Evolutionary conservation across 805 yeast species (phyloP).

Genomic region (Candida peoriensis): DNA sequence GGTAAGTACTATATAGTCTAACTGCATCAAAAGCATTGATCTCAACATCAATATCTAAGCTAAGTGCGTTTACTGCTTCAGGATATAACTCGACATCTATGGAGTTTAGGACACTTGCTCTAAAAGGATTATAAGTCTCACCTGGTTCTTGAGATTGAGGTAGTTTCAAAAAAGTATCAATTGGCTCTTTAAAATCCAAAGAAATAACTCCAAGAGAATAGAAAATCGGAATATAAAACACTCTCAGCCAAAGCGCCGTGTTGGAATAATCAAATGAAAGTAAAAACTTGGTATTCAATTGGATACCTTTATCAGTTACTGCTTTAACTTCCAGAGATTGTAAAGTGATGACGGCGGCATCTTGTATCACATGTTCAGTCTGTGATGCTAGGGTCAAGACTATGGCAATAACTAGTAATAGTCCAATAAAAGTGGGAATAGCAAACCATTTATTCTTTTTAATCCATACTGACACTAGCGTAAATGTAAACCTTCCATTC

Average conservation of each 20-base stretch:
- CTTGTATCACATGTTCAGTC: conserved; percentile 4
- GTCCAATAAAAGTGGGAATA: neutral
- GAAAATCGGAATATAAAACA: conserved; percentile 6
- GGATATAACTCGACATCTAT: too few species aligned
- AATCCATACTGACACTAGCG: too few species aligned
- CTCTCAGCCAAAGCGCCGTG: conserved; percentile 7
- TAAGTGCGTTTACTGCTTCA: conserved; percentile 5
- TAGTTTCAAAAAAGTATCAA: conserved; percentile 11
- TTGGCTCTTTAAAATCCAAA: conserved; percentile 4
- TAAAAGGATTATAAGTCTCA: conserved; percentile 8
- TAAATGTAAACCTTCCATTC: too few species aligned
- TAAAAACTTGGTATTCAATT: conserved; percentile 5
- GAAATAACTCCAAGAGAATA: conserved; percentile 4
- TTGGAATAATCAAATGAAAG: conserved; percentile 16
- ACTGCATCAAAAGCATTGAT: conserved; percentile 11
- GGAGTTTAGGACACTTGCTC: neutral
- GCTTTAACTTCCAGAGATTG: conserved; percentile 7
- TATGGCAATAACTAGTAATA: neutral
- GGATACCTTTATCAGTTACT: conserved; percentile 14
- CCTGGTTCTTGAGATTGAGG: conserved; percentile 4
- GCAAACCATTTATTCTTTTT: neutral
- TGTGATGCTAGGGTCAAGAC: conserved; percentile 1
- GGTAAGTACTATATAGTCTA: conserved; percentile 5
- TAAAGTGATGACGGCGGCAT: conserved; percentile 6
- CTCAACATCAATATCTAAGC: conserved; percentile 3